A percentile compares a stretch with the other conserved stretches of the same genome.
Evolutionary conservation across 2,329 filamentous ascomycete genomes (phyloP).

Genomic region (Whalleya microplaca): DNA sequence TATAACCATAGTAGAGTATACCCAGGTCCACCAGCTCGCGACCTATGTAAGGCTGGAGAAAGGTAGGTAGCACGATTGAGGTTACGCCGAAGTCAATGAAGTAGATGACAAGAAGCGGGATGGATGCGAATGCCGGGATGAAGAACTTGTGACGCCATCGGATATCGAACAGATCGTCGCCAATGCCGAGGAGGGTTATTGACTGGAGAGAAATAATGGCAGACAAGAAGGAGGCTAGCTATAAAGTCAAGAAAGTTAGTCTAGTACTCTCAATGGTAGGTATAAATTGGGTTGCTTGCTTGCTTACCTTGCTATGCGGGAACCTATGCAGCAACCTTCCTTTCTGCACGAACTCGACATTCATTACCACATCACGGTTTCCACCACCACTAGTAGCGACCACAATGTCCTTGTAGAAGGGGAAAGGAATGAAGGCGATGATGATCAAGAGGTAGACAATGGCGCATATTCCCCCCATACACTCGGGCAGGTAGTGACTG

Average conservation of each 20-base stretch:
- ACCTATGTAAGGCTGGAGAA: slow-evolving; percentile 82
- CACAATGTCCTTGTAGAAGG: slow-evolving; percentile 98
- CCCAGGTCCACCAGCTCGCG: slow-evolving; percentile 79
- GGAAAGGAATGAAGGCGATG: slow-evolving; percentile 93
- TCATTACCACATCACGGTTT: slow-evolving; percentile 83
- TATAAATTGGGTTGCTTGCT: not conserved
- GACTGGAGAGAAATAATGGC: slow-evolving; percentile 91
- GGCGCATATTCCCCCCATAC: slow-evolving; percentile 93
- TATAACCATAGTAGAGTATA: slow-evolving; percentile 89
- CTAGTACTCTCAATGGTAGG: not conserved
- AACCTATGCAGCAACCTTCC: slow-evolving; percentile 89
- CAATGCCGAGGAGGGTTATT: slow-evolving; percentile 87
- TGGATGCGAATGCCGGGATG: slow-evolving; percentile 90
- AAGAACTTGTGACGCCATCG: slow-evolving; percentile 99
- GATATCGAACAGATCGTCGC: slow-evolving; percentile 97
- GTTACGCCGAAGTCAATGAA: slow-evolving; percentile 99
- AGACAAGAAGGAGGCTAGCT: slow-evolving; percentile 94
- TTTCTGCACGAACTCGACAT: slow-evolving; percentile 73
- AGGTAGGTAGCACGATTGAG: slow-evolving; percentile 86
- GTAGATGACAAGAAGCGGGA: slow-evolving; percentile 94
- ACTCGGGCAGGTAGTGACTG: slow-evolving; percentile 72
- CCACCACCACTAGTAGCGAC: slow-evolving; percentile 92
- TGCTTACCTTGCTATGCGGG: slow-evolving; percentile 83
- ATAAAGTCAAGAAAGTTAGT: slow-evolving; percentile 6
- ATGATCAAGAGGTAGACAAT: slow-evolving; percentile 88